Evolutionary conservation across 139 green algal genomes (phyloP).

Genomic region (Nannochloris sp.): DNA sequence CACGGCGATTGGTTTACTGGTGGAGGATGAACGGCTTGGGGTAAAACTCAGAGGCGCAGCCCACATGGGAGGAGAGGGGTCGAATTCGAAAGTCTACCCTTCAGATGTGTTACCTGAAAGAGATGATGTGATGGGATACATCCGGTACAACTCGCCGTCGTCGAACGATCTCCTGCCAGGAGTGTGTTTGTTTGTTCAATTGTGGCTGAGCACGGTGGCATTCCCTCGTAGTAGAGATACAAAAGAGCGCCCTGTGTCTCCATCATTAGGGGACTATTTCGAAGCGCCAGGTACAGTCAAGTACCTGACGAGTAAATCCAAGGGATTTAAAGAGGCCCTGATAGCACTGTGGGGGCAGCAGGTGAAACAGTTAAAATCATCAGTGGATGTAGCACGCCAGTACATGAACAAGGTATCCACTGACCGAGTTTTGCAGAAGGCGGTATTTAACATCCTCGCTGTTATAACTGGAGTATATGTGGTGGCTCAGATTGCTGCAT

Average conservation of each 20-base stretch:
- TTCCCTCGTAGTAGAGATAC: constrained; percentile 41
- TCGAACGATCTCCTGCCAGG: constrained; percentile 45
- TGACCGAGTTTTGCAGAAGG: neutral
- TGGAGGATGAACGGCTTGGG: constrained; percentile 19
- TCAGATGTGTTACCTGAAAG: constrained; percentile 5
- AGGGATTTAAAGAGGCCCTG: neutral
- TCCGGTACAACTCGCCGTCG: constrained; percentile 23
- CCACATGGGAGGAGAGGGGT: neutral
- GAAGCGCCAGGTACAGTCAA: constrained; percentile 19
- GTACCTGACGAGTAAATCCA: neutral
- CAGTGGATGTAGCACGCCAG: too few relatives aligned
- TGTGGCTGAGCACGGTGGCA: constrained; percentile 28
- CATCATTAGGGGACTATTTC: constrained; percentile 46
- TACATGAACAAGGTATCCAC: neutral
- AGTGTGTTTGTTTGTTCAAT: constrained; percentile 36
- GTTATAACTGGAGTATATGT: neutral
- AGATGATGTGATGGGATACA: constrained; percentile 27
- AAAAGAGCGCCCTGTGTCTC: neutral
- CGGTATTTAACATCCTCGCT: neutral
- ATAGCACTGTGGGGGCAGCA: neutral
- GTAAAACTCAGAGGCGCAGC: neutral
- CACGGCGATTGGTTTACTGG: constrained; percentile 15
- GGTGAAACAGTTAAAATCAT: too few relatives aligned
- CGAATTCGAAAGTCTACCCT: neutral
- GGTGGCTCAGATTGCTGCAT: neutral